A percentile compares a stretch with the other conserved stretches of the same genome.
Conservation (phyloP, 2,329 filamentous ascomycete genomes). For the Trichothecium roseum region DNA sequence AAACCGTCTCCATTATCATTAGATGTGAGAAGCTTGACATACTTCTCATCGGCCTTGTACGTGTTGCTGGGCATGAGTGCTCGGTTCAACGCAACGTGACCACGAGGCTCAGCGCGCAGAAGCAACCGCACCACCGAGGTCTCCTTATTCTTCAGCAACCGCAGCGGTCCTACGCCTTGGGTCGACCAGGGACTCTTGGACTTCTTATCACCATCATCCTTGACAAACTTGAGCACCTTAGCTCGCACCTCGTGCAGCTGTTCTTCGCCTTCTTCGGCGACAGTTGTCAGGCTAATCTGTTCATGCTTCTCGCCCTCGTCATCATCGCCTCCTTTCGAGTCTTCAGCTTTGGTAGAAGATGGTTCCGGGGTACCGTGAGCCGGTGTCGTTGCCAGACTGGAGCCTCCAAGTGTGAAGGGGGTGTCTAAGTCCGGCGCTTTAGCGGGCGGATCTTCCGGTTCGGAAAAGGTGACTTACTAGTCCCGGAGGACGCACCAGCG, state of each 20-base stretch:
- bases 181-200: constrained; percentile 54
- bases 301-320: constrained; percentile 52
- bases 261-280: constrained; percentile 62
- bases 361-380: constrained; percentile 50
- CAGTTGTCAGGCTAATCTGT: constrained; percentile 59
- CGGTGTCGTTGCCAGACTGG: constrained; percentile 50
- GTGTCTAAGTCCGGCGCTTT: constrained; percentile 41
- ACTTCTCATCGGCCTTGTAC: constrained; percentile 54
- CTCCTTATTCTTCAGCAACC: constrained; percentile 63
- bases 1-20: constrained; percentile 47
- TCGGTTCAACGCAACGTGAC: constrained; percentile 65
- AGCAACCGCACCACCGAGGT: constrained; percentile 58
- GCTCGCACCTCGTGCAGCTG: constrained; percentile 60
- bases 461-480: constrained; percentile 33
- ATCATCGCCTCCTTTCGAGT: constrained; percentile 28
- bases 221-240: constrained; percentile 55
- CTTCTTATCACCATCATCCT: constrained; percentile 33
- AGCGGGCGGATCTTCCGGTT: constrained; percentile 31
- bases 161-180: constrained; percentile 61
- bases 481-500: constrained; percentile 31
- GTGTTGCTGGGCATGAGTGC: constrained; percentile 47
- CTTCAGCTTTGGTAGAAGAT: constrained; percentile 29
- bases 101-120: constrained; percentile 64
- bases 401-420: constrained; percentile 46
- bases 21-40: constrained; percentile 47